Conservation (phyloP, 495 filamentous ascomycete genomes). For the Xylaria acuta region DNA sequence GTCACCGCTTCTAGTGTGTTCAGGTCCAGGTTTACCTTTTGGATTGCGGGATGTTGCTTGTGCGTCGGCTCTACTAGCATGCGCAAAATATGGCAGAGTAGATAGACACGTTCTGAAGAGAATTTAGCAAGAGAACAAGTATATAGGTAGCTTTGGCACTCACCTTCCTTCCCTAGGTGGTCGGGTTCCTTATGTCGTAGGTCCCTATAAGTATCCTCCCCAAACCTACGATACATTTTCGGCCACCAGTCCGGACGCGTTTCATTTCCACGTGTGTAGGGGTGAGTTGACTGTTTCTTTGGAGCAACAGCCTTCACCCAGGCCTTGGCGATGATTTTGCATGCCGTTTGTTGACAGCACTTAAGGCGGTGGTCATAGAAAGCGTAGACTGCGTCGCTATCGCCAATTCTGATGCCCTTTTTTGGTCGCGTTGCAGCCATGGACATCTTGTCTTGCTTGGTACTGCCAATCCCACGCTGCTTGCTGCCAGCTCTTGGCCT, state of each 20-base stretch:
- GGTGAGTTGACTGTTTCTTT: conserved; percentile 82
- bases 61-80: conserved; percentile 55
- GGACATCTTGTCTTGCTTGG: conserved; percentile 31
- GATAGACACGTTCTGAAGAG: conserved; percentile 61
- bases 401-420: conserved; percentile 59
- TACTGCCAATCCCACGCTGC: conserved; percentile 33
- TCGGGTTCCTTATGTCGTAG: conserved; percentile 83
- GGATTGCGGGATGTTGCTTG: conserved; percentile 47
- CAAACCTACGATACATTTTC: conserved; percentile 47
- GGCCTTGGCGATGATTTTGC: conserved; percentile 75
- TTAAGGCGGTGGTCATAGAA: conserved; percentile 72
- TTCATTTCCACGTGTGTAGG: conserved; percentile 74
- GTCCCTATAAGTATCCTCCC: conserved; percentile 41
- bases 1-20: conserved; percentile 54
- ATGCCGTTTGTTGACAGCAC: conserved; percentile 73
- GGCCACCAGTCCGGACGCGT: conserved; percentile 88
- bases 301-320: conserved; percentile 86
- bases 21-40: conserved; percentile 48
- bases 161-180: conserved; percentile 79
- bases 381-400: conserved; percentile 61
- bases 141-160: conserved; percentile 29
- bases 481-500: conserved; percentile 40
- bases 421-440: conserved; percentile 28
- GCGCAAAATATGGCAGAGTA: conserved; percentile 69
- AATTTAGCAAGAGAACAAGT: conserved; percentile 14